Percentiles rank a stretch among this genome's conserved stretches.
These are phyloP conservation scores for Pythium utonaiense DNA, from an alignment of 352 stramenopile species.

Conservation along the genomic window DNA sequence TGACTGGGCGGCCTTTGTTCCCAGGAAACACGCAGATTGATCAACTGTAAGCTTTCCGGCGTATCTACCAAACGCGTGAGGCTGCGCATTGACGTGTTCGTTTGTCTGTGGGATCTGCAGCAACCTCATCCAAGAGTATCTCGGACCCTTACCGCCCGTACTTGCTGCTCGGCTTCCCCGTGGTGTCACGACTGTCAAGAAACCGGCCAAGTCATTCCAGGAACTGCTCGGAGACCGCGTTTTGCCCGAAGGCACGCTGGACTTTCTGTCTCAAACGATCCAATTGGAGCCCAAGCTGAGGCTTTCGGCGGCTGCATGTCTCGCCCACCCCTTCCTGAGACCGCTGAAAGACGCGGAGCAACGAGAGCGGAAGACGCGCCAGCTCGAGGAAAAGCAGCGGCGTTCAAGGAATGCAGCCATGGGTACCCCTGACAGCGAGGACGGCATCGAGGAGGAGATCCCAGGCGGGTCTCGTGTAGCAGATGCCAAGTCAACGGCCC, in stretches of 20 bases:
- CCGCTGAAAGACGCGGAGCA: slow-evolving; percentile 50
- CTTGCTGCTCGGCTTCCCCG: slow-evolving; percentile 50
- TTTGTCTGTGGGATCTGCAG: slow-evolving; percentile 22
- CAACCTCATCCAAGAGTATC: slow-evolving; percentile 69
- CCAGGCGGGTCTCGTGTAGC: slow-evolving; percentile 25
- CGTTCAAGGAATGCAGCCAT: slow-evolving; percentile 10
- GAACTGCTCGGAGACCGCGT: slow-evolving; percentile 35
- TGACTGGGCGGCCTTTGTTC: slow-evolving; percentile 75
- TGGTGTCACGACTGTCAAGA: slow-evolving; percentile 36
- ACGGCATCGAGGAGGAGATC: slow-evolving; percentile 83
- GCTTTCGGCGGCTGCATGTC: slow-evolving; percentile 43
- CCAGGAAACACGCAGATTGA: slow-evolving; percentile 76
- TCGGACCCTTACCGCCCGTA: slow-evolving; percentile 47
- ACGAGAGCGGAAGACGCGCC: slow-evolving; percentile 29
- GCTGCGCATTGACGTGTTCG: not conserved
- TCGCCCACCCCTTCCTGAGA: slow-evolving; percentile 58
- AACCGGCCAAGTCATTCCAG: slow-evolving; percentile 41
- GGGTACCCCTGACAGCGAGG: slow-evolving; percentile 29
- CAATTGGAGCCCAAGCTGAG: slow-evolving; percentile 59
- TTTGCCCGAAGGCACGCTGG: slow-evolving; percentile 55
- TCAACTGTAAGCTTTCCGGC: slow-evolving; percentile 47
- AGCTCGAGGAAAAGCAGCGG: slow-evolving; percentile 42
- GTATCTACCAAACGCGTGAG: too few relatives aligned
- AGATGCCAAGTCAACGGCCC: slow-evolving; percentile 11
- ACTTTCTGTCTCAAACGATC: slow-evolving; percentile 62